Conservation (phyloP, 306 rosid genomes). For the Citrullus mucosospermus region DNA sequence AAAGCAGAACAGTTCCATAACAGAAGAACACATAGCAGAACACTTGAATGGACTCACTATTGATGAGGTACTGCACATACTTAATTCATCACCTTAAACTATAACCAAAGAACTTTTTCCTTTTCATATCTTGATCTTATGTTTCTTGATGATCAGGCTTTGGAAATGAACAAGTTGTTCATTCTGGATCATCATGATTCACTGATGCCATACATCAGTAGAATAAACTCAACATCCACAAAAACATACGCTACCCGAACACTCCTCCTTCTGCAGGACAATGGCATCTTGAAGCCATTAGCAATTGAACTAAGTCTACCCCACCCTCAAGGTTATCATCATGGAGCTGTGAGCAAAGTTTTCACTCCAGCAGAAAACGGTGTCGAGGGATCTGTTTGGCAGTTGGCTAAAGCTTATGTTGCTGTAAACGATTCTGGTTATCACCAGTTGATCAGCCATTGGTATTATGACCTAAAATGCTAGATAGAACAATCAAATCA, state of each 20-base stretch:
- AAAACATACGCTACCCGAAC: constrained; percentile 81
- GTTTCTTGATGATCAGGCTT: constrained; percentile 35
- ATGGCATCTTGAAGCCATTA: constrained; percentile 69
- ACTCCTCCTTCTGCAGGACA: constrained; percentile 55
- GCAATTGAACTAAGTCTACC: constrained; percentile 92
- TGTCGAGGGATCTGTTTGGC: constrained; percentile 68
- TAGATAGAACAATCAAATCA: not conserved
- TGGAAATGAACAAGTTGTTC: constrained; percentile 41
- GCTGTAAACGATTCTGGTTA: constrained; percentile 89
- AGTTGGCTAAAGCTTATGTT: constrained; percentile 82
- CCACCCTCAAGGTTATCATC: constrained; percentile 65
- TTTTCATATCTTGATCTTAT: not conserved
- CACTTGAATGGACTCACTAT: constrained; percentile 51
- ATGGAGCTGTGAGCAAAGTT: constrained; percentile 66
- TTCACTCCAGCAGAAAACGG: constrained; percentile 52
- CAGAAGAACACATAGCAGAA: constrained; percentile 35
- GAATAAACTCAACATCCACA: constrained; percentile 74
- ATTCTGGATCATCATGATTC: constrained; percentile 85
- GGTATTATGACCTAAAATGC: constrained; percentile 28
- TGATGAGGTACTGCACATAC: constrained; percentile 29
- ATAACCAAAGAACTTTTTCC: not conserved
- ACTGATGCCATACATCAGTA: constrained; percentile 55
- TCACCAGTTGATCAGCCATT: constrained; percentile 89
- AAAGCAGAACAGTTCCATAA: constrained; percentile 60
- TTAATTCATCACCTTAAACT: not conserved